Base-by-base conservation (phyloP, 495 filamentous ascomycete species). In the Neurospora cerealis region DNA sequence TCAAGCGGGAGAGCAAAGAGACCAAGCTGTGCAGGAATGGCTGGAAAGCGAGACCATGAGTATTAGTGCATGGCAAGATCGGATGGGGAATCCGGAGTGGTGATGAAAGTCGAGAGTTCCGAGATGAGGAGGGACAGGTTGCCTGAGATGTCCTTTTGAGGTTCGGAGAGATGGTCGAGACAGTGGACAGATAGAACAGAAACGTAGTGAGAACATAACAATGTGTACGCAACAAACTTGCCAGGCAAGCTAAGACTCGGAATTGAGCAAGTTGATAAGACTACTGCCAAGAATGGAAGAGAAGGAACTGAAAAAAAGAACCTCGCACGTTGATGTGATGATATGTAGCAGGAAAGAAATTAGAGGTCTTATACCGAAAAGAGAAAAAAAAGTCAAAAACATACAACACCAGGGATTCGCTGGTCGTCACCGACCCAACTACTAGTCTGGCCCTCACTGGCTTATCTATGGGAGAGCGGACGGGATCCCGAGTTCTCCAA, bases 381-480 rank as follows among this genome's bases (percentile, higher is more conserved):
- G 15, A 46, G 2, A n/a, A n/a, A 1, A 1, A 46, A 46, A 46
- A 17, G 15, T 41, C 40, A 66, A 74, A 71, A 69, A 77, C 72
- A 77, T 78, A 75, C 77, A 78, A 77, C 77, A 74, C 77, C 77
- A 70, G 75, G 77, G 71, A 78, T 77, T 77, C 77, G 70, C 77
- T 77, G 71, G 72, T 86, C 79, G 81, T 85, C 85, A 85, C 82
- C 84, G 79, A 85, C 83, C 81, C 80, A 81, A 85, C 80, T 84
- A 84, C 84, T 84, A 78, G 77, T 83, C 80, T 71, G 69, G 75
- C 42, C 42, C 42, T 46, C 42, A 46, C 42, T 46, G 42, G 42
- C 42, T 46, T 46, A 46, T 28, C 24, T 28, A 28, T 28, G 24
- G 24, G 24, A 28, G 24, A 28, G 24, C 83, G 81, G 81, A 84